Conservation (phyloP, 805 yeast genomes). For the Lipomyces orientalis region DNA sequence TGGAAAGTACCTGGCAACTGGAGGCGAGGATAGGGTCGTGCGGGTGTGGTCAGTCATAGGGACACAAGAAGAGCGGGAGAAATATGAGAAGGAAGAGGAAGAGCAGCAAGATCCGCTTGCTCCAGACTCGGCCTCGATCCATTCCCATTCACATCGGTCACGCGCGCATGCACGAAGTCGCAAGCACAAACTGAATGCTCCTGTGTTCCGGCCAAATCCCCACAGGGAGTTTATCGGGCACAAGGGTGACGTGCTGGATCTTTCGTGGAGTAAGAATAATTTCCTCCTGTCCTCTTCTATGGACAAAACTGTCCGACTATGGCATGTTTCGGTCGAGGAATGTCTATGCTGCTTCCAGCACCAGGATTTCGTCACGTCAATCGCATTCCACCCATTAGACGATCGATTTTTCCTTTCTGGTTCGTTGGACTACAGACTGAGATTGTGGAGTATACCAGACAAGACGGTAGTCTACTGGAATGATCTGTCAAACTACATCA, state of each 20-base stretch:
- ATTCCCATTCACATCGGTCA: conserved; percentile 8
- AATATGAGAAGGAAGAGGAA: conserved; percentile 36
- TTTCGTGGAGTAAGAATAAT: conserved; percentile 89
- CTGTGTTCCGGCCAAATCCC: conserved; percentile 77
- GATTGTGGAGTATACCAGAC: conserved; percentile 88
- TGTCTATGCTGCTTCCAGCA: conserved; percentile 71
- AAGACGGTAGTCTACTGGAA: conserved; percentile 63
- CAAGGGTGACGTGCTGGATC: conserved; percentile 66
- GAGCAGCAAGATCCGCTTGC: conserved; percentile 9
- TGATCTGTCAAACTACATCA: conserved; percentile 69
- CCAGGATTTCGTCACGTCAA: conserved; percentile 82
- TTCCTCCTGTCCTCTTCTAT: conserved; percentile 80
- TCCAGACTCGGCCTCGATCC: not conserved
- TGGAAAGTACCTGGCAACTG: conserved; percentile 83
- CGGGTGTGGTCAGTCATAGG: conserved; percentile 81
- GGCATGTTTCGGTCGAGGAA: conserved; percentile 76
- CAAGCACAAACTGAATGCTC: conserved; percentile 57
- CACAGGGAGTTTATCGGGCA: conserved; percentile 68
- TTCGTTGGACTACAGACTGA: conserved; percentile 72
- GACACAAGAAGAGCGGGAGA: conserved; percentile 69
- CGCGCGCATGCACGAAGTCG: conserved; percentile 3
- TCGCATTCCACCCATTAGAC: conserved; percentile 80
- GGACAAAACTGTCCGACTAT: conserved; percentile 80
- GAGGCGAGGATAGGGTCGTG: conserved; percentile 74
- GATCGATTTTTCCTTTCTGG: conserved; percentile 87